These are phyloP conservation scores for Geranium brycei DNA, from an alignment of 345 rosid genomes.

Conservation along the genomic window DNA sequence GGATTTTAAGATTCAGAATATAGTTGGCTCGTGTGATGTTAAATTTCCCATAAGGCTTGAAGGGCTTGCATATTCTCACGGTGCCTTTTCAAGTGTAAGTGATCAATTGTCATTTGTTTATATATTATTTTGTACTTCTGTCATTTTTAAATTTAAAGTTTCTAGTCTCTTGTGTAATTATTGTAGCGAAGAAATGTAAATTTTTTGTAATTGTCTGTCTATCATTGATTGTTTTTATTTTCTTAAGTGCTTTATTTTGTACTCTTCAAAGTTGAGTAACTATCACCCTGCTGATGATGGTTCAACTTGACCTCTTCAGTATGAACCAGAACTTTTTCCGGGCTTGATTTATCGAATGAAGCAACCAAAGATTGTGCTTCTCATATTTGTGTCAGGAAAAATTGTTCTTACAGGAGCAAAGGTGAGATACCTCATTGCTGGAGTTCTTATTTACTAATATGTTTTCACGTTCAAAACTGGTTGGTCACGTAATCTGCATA, in stretches of 20 bases:
- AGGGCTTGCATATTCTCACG: conserved; percentile 74
- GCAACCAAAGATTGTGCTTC: conserved; percentile 88
- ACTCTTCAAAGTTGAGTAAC: not conserved
- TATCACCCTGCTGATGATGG: not conserved
- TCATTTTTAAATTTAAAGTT: not conserved
- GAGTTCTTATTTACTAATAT: too few species aligned
- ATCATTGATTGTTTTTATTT: too few species aligned
- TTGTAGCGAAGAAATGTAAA: too few species aligned
- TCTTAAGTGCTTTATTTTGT: too few species aligned
- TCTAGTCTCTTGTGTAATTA: not conserved
- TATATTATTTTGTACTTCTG: too few species aligned
- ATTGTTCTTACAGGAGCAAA: conserved; percentile 98
- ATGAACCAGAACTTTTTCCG: conserved; percentile 96
- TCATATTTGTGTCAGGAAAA: conserved; percentile 91
- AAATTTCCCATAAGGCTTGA: conserved; percentile 69
- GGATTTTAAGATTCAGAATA: conserved; percentile 90
- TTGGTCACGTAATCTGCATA: not conserved
- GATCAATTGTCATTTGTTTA: too few species aligned
- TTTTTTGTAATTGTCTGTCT: too few species aligned
- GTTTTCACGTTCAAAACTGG: not conserved
- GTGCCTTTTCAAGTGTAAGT: conserved; percentile 78
- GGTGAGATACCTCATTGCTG: conserved; percentile 22
- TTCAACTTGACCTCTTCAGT: conserved; percentile 26
- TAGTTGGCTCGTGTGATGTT: conserved; percentile 80
- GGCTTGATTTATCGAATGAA: conserved; percentile 95